phyloP scores from a whole-genome alignment of 768 basidiomycete species.

The Cubamyces lactineus region DNA sequence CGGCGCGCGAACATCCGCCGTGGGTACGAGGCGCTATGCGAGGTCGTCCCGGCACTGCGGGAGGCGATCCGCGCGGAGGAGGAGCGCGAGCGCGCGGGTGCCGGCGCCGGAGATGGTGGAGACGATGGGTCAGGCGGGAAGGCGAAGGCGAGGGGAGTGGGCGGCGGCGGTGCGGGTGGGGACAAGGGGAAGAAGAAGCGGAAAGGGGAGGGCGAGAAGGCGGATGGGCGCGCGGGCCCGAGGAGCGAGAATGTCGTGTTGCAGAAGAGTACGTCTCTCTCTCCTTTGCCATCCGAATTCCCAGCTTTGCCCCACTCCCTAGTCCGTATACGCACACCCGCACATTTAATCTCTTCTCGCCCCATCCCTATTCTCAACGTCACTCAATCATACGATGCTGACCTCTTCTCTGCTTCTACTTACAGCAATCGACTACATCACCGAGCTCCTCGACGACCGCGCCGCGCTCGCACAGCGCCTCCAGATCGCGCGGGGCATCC shows the following conservation, averaged over 20 bases:
- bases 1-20: constrained; percentile 87
- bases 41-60: constrained; percentile 76
- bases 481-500: constrained; percentile 55
- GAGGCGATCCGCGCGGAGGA: constrained; percentile 84
- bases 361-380: background rate
- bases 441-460: constrained; percentile 63
- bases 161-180: constrained; percentile 35
- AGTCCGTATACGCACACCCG: too few species aligned
- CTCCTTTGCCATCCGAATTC: constrained; percentile 6
- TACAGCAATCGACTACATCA: constrained; percentile 85
- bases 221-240: constrained; percentile 87
- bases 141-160: constrained; percentile 5
- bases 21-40: constrained; percentile 88
- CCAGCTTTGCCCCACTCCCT: background rate
- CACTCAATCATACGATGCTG: background rate
- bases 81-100: constrained; percentile 40
- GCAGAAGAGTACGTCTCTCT: constrained; percentile 70
- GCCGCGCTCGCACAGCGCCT: constrained; percentile 60
- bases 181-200: constrained; percentile 26
- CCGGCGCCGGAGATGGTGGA: background rate
- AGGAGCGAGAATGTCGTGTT: constrained; percentile 90
- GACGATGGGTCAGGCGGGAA: constrained; percentile 36
- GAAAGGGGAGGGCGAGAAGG: constrained; percentile 52
- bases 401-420: constrained; percentile 1
- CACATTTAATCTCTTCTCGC: background rate